Conservation (phyloP, 768 basidiomycete species). For the Dacryopinax spathularia region DNA sequence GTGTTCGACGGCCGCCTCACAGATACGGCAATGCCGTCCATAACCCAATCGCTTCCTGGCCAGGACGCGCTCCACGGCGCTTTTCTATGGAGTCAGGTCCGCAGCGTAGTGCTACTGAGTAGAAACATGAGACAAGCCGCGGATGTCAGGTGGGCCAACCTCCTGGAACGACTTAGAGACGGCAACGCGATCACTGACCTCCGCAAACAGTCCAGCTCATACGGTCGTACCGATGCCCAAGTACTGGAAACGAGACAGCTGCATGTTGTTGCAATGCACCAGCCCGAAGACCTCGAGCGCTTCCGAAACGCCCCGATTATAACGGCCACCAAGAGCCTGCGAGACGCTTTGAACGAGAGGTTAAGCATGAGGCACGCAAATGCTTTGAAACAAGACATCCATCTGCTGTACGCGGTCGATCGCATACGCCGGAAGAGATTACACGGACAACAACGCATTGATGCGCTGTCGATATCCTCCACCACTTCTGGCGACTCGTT, state of each 20-base stretch:
- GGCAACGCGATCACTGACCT: background rate
- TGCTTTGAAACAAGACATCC: background rate
- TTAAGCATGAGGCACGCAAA: background rate
- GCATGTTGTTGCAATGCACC: background rate
- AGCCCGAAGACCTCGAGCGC: background rate
- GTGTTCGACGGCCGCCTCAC: background rate
- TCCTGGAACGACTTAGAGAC: background rate
- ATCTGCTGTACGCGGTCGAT: background rate
- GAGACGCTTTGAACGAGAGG: background rate
- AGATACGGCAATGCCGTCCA: background rate
- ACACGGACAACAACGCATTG: background rate
- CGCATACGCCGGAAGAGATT: too few species aligned
- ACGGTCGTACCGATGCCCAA: background rate
- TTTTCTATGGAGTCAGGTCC: background rate
- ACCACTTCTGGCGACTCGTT: background rate
- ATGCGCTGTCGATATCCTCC: background rate
- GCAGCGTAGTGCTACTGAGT: background rate
- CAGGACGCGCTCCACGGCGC: background rate
- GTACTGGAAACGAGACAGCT: background rate
- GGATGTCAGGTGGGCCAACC: background rate
- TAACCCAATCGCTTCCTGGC: background rate
- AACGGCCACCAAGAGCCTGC: background rate
- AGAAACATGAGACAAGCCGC: background rate
- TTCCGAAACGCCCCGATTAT: background rate
- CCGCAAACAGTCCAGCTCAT: background rate